phyloP scores from a whole-genome alignment of 768 basidiomycete genomes.

The Russula sp. region DNA sequence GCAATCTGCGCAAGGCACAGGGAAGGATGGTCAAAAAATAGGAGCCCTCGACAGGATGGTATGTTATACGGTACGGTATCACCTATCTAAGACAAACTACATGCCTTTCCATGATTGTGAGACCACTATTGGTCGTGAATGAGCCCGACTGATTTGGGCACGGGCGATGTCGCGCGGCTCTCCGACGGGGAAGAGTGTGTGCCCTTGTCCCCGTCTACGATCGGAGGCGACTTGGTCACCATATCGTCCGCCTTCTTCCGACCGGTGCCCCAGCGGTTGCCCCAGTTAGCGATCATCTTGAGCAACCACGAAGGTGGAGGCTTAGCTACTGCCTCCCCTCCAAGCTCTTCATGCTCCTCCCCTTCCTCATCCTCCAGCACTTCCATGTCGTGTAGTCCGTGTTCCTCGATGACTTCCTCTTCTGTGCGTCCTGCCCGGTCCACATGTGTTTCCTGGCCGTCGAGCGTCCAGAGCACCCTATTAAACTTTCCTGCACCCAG shows the following conservation, averaged over 20 bases:
- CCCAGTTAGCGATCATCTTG: slow-evolving; percentile 72
- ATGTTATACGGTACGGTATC: neutral
- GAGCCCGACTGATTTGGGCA: neutral
- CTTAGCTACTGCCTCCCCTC: slow-evolving; percentile 57
- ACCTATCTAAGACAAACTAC: neutral
- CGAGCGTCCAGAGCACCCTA: slow-evolving; percentile 63
- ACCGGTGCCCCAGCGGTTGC: slow-evolving; percentile 44
- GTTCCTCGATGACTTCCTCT: slow-evolving; percentile 71
- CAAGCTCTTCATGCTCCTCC: slow-evolving; percentile 42
- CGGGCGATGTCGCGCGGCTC: slow-evolving; percentile 9
- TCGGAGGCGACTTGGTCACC: slow-evolving; percentile 10
- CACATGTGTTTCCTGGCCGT: slow-evolving; percentile 53
- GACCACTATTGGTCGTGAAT: neutral
- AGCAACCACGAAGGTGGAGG: slow-evolving; percentile 68
- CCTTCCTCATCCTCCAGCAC: slow-evolving; percentile 36
- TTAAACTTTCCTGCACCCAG: slow-evolving; percentile 54
- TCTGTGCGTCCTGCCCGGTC: slow-evolving; percentile 66
- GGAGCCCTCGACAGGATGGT: neutral
- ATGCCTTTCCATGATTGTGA: neutral
- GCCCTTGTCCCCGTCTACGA: slow-evolving; percentile 10
- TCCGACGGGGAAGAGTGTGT: slow-evolving; percentile 4
- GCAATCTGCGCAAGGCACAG: slow-evolving; percentile 59
- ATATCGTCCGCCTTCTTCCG: slow-evolving; percentile 19
- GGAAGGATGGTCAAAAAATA: slow-evolving; percentile 52
- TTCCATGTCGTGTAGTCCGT: slow-evolving; percentile 27